Conservation (phyloP, 2,329 filamentous ascomycete genomes). For the Scedosporium boydii region DNA sequence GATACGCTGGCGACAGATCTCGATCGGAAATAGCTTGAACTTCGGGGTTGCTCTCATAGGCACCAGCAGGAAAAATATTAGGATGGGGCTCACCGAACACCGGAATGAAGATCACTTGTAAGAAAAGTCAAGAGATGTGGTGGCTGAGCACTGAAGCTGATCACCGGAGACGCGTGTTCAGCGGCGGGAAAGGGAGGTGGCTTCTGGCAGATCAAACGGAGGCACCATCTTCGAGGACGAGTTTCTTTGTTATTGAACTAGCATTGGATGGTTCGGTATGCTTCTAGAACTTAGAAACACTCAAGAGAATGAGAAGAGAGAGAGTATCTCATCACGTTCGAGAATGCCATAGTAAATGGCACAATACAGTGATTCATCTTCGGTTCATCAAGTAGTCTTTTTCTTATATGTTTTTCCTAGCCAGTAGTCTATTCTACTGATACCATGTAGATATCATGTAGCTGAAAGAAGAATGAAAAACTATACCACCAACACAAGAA, state of each 20-base stretch:
- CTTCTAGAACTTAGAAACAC: too few relatives aligned
- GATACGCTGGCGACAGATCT: background rate
- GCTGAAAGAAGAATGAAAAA: background rate
- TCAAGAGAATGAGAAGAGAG: too few relatives aligned
- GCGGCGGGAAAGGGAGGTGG: background rate
- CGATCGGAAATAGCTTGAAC: background rate
- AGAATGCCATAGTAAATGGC: too few relatives aligned
- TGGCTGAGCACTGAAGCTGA: background rate
- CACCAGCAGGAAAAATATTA: background rate
- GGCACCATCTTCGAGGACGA: background rate
- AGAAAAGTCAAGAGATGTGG: background rate
- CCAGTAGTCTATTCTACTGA: background rate
- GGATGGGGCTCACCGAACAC: background rate
- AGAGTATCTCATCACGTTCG: too few relatives aligned
- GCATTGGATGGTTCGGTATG: background rate
- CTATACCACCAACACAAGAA: background rate
- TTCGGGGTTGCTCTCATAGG: background rate
- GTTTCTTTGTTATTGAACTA: background rate
- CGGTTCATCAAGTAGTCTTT: background rate
- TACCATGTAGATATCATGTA: background rate
- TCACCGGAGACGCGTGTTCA: background rate
- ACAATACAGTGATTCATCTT: background rate
- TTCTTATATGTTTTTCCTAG: background rate
- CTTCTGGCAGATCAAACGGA: background rate
- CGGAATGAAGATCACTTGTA: background rate